Evolutionary conservation across 306 rosid species (phyloP), one percentile per base, ranked within the genome.

Genomic region (Prunus fruticosa): DNA sequence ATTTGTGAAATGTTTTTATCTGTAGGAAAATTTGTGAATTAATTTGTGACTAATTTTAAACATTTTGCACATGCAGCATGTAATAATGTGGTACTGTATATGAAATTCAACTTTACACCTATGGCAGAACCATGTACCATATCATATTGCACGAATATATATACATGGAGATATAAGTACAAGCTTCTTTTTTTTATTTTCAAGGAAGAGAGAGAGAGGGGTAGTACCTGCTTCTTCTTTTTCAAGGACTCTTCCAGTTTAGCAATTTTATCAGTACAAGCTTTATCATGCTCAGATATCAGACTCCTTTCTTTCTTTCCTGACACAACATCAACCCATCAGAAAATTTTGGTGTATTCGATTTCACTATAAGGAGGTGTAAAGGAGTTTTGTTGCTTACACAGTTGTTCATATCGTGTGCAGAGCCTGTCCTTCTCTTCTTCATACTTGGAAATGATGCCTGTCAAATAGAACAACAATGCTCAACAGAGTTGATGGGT

Each of bases 381-480:
- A 64, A 45, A 51, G 3, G 53, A 57, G 41, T 69, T 8, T 41
- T 30, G 50, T 34, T 27, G 73, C 97, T 82, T 86, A 95, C 97
- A 90, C 77, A 92, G 68, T 86, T 92, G 99, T 83, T 95, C 99
- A 76, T 95, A 88, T 83, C 83, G 87, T 46, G 53, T 28, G 82
- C 89, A 86, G 66, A 90, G 89, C 84, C 88, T 95, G 64, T 89
- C 97, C 83, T 92, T 95, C 69, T 92, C 97, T 78, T 89, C 98
- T 86, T 95, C 99, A 84, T 85, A 95, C 3, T 27, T 27, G 28
- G 28, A 27, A 27, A 27, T 27, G 28, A 27, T 27, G 28, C 28
- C 28, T 27, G 28, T 27, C 28, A 27, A 27, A 27, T 2, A 27
- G 28, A 27, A 27, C 28, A 27, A 27, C 28, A 27, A 27, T 27